Evolutionary conservation across 768 basidiomycete species (phyloP).

Genomic region (Tylopilus sp.): DNA sequence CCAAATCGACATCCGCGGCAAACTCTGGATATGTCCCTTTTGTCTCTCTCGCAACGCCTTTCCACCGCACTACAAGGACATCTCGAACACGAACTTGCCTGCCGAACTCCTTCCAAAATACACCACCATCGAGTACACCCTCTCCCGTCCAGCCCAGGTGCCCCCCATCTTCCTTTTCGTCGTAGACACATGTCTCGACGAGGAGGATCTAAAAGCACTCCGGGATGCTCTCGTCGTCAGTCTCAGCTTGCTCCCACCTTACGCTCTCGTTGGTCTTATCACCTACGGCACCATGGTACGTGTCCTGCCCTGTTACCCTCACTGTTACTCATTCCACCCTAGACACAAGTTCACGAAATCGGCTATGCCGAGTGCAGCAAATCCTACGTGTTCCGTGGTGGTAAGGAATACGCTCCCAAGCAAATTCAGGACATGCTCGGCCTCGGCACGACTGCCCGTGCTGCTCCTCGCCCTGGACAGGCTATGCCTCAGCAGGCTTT

Average conservation of each 20-base stretch:
- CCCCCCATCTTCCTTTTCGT: constrained; percentile 98
- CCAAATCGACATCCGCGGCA: constrained; percentile 97
- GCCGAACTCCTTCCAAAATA: constrained; percentile 96
- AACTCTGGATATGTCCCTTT: constrained; percentile 99
- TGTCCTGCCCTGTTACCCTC: neutral
- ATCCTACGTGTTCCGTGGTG: constrained; percentile 98
- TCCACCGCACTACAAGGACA: constrained; percentile 98
- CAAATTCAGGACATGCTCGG: constrained; percentile 99
- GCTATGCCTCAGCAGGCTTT: constrained; percentile 76
- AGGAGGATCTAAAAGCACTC: constrained; percentile 93
- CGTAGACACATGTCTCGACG: constrained; percentile 94
- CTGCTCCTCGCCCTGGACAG: constrained; percentile 83
- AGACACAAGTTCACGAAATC: constrained; percentile 99
- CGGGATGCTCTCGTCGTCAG: constrained; percentile 94
- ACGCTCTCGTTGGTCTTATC: constrained; percentile 91
- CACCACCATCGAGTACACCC: constrained; percentile 99
- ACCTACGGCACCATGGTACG: constrained; percentile 96
- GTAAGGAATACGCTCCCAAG: constrained; percentile 93
- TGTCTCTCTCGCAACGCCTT: constrained; percentile 96
- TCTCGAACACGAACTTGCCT: constrained; percentile 94
- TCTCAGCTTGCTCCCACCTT: constrained; percentile 88
- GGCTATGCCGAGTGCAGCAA: constrained; percentile 96
- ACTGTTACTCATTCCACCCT: neutral
- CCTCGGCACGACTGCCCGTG: constrained; percentile 66
- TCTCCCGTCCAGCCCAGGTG: constrained; percentile 83